phyloP scores from a whole-genome alignment of 106 monocot genomes.

The Posidonia australis region DNA sequence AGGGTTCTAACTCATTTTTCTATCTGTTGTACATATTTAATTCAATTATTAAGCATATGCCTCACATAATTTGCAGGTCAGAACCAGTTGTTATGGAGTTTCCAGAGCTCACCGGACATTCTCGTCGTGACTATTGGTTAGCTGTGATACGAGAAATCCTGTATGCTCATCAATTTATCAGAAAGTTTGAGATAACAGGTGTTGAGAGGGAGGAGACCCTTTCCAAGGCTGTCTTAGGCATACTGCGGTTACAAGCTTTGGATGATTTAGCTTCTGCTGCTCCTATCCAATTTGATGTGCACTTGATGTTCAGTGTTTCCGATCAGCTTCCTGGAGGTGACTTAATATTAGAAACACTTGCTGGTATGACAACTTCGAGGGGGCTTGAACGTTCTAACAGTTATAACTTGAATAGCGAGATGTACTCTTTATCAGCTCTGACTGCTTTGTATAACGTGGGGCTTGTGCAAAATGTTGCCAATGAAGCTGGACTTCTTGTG shows the following conservation, averaged over 20 bases:
- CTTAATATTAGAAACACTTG: conserved; percentile 74
- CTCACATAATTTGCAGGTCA: conserved; percentile 37
- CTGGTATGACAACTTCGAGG: conserved; percentile 37
- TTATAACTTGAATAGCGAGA: conserved; percentile 26
- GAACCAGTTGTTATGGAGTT: conserved; percentile 89
- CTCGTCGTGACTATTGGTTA: conserved; percentile 93
- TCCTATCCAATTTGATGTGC: conserved; percentile 39
- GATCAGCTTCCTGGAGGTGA: conserved; percentile 97
- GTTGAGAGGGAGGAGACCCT: conserved; percentile 77
- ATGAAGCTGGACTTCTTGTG: conserved; percentile 54
- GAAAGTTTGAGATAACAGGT: conserved; percentile 48
- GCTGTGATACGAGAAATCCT: conserved; percentile 70
- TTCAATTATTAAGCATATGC: background rate
- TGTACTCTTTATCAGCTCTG: conserved; percentile 59
- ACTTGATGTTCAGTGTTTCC: conserved; percentile 86
- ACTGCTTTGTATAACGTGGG: conserved; percentile 67
- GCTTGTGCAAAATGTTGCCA: conserved; percentile 24
- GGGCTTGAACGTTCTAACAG: conserved; percentile 21
- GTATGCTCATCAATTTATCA: conserved; percentile 68
- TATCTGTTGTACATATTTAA: background rate
- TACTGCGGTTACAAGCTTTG: conserved; percentile 82
- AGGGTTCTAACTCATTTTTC: background rate
- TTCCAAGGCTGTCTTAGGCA: conserved; percentile 60
- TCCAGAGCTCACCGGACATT: conserved; percentile 84
- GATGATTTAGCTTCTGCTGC: conserved; percentile 40